Percentiles rank a stretch among this genome's conserved stretches.
These are phyloP conservation scores for Phytophthora pini DNA, from an alignment of 352 stramenopile species.

Conservation along the genomic window DNA sequence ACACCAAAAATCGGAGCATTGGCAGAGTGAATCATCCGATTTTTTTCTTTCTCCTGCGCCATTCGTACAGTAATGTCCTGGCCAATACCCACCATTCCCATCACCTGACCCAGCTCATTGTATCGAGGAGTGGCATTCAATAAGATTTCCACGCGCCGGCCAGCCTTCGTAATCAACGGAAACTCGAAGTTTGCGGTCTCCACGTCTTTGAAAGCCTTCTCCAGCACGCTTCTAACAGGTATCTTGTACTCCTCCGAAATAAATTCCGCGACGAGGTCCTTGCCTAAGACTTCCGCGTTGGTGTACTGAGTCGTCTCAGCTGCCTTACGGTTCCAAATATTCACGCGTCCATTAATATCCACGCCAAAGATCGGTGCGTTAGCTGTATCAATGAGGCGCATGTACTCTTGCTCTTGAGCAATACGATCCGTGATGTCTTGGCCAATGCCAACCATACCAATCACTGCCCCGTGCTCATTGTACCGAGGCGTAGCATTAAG, in stretches of 20 bases:
- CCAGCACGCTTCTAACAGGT: constrained; percentile 34
- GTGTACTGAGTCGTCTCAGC: constrained; percentile 32
- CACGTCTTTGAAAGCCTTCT: constrained; percentile 47
- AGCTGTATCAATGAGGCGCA: constrained; percentile 75
- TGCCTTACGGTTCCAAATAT: constrained; percentile 77
- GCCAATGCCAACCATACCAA: constrained; percentile 49
- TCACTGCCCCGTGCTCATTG: constrained; percentile 28
- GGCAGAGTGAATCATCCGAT: constrained; percentile 75
- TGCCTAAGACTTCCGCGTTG: constrained; percentile 49
- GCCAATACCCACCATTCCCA: constrained; percentile 36
- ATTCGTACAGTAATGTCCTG: constrained; percentile 66
- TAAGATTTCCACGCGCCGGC: not conserved
- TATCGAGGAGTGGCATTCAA: constrained; percentile 29
- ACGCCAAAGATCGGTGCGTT: constrained; percentile 76
- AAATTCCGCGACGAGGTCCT: constrained; percentile 53
- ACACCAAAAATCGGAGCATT: constrained; percentile 85
- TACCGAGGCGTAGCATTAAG: constrained; percentile 1
- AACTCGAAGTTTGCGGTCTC: constrained; percentile 51
- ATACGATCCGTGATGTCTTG: constrained; percentile 65
- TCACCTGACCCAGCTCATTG: constrained; percentile 9
- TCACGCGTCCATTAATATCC: constrained; percentile 64
- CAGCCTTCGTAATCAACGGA: not conserved
- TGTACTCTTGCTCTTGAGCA: constrained; percentile 76
- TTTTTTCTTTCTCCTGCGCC: constrained; percentile 69
- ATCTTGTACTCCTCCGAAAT: constrained; percentile 47